Evolutionary conservation across 371 early-diverging fungal species (phyloP).

Genomic region (Umbelopsis sp.): DNA sequence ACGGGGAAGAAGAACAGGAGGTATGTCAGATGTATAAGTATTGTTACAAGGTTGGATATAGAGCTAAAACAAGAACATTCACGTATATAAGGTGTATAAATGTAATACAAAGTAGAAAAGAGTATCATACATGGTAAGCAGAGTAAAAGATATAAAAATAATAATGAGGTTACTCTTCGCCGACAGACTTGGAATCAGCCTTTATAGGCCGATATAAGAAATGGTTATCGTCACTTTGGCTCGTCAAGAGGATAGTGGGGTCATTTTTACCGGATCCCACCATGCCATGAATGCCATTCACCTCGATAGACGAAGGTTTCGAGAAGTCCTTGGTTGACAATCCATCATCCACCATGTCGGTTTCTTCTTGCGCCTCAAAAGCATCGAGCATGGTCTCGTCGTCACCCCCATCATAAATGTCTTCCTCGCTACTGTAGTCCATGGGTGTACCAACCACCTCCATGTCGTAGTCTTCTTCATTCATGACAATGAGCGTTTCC

Average conservation of each 20-base stretch:
- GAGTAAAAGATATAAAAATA: neutral
- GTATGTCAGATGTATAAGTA: neutral
- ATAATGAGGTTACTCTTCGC: neutral
- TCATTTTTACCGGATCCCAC: neutral
- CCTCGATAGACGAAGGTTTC: neutral
- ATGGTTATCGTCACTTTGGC: constrained; percentile 8
- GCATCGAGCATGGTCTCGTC: constrained; percentile 21
- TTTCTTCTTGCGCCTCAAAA: constrained; percentile 18
- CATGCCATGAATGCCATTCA: constrained; percentile 2
- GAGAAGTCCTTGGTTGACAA: neutral
- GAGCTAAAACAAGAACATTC: neutral
- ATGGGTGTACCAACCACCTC: constrained; percentile 20
- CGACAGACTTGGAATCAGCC: neutral
- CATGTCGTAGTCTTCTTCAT: constrained; percentile 13
- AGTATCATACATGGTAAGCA: neutral
- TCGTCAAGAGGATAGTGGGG: neutral
- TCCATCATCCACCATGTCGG: constrained; percentile 1
- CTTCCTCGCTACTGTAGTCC: constrained; percentile 19
- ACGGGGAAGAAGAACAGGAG: neutral
- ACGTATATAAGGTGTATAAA: neutral
- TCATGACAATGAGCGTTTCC: constrained; percentile 10
- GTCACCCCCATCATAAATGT: constrained; percentile 12
- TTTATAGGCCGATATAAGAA: neutral
- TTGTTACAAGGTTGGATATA: neutral
- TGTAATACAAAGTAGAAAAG: neutral